Percentiles rank a stretch among this genome's conserved stretches.
Evolutionary conservation across 2,329 filamentous ascomycete species (phyloP).

Genomic region (Pseudocercospora vitis): DNA sequence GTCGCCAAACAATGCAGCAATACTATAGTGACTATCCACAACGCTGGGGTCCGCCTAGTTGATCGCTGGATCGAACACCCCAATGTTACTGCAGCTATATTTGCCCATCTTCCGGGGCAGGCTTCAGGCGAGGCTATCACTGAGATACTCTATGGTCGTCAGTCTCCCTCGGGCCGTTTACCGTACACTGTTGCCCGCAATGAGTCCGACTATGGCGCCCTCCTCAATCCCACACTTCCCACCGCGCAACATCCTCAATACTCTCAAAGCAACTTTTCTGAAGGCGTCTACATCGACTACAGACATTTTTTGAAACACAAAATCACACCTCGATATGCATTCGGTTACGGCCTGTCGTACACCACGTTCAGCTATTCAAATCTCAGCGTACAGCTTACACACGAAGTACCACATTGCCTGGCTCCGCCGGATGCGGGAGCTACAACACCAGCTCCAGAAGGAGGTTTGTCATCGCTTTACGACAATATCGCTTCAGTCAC

Average conservation of each 20-base stretch:
- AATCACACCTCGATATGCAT: conserved; percentile 45
- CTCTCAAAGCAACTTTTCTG: conserved; percentile 35
- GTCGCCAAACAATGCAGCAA: conserved; percentile 35
- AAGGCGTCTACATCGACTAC: conserved; percentile 49
- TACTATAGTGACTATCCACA: conserved; percentile 37
- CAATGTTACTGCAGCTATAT: conserved; percentile 26
- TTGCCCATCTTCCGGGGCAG: conserved; percentile 27
- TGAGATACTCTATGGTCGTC: conserved; percentile 29
- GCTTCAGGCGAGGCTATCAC: conserved; percentile 27
- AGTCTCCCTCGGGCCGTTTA: conserved; percentile 34
- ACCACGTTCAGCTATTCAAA: conserved; percentile 45
- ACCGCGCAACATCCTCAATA: conserved; percentile 25
- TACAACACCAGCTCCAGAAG: conserved; percentile 13
- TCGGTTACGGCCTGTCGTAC: conserved; percentile 48
- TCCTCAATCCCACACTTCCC: conserved; percentile 24
- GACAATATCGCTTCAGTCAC: conserved; percentile 59
- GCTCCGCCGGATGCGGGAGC: conserved; percentile 19
- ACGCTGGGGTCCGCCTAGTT: conserved; percentile 34
- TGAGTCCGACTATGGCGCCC: conserved; percentile 33
- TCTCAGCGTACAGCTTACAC: conserved; percentile 13
- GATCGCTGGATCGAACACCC: conserved; percentile 34
- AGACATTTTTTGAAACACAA: conserved; percentile 44
- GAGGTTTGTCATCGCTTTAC: conserved; percentile 54
- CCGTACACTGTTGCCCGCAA: conserved; percentile 35
- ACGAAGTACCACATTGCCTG: conserved; percentile 7